Evolutionary conservation across 2,329 filamentous ascomycete genomes (phyloP), one percentile per base, ranked within the genome.

Genomic region (Paramyrothecium roridum): DNA sequence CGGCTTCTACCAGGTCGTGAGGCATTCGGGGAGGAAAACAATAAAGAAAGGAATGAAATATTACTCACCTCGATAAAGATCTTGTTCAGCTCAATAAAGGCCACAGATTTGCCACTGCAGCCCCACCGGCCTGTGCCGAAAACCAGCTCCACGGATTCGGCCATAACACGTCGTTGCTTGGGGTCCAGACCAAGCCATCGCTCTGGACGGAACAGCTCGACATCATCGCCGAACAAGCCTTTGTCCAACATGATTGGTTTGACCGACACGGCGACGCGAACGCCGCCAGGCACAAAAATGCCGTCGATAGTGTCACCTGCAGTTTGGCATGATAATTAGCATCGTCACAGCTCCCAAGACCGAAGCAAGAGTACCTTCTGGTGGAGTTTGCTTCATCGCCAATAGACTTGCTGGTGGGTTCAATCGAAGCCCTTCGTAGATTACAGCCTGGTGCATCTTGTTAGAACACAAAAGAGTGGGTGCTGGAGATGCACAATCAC

Each of bases 51-150:
- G 26, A 30, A 30, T 6, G 10, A 30, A 10, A 30, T 30, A 10
- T 54, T 26, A 48, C 69, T 56, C 61, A 76, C 74, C 70, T 76
- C 71, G 34, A 75, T 67, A 50, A 74, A 64, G 2, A 70, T 58
- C 59, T 78, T 78, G 56, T 73, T 70, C 52, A 77, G 53, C 61
- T 77, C 74, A 56, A 77, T 69, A 48, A 70, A 61, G 3, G 74
- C 74, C 26, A 77, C 72, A 20, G 66, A 64, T 59, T 70, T 73
- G 1, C 76, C 76, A 70, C 61, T 30, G 20, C 49, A 51, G 16
- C 49, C 49, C 10, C 26, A 51, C 20, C 49, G 26, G 16, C 49
- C 49, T 26, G 16, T 20, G 10, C 30, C 26, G 19, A 51, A 51
- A 20, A 51, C 21, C n/a, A 51, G 20, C 20, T 51, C 49, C 8